Evolutionary conservation across 441 rosid genomes (phyloP), one percentile per base, ranked within the genome.

Genomic region (Mallotus japonicus): DNA sequence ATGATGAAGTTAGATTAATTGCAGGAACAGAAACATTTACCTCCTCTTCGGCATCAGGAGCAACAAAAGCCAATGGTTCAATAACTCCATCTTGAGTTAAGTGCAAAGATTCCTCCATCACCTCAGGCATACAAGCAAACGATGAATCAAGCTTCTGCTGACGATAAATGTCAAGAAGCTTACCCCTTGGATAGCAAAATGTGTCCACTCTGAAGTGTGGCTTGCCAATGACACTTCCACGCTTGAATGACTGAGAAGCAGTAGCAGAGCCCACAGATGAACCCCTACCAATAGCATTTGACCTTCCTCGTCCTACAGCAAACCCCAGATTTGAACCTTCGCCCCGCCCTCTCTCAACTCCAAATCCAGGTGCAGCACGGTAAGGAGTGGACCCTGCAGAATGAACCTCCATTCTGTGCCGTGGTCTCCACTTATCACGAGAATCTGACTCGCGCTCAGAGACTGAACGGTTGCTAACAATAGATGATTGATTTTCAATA

Each of bases 371-470:
- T 28, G 99, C 97, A 82, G 90, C 85, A 0, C 95, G 93, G 73
- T 85, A 82, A 58, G 84, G 67, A 75, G 77, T 51, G 73, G 77
- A 71, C 69, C 81, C 76, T 9, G 76, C 55, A 50, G 84, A 72
- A 70, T 83, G 86, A 76, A 46, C 79, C 65, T 83, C 88, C 84
- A 83, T 76, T 65, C 87, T 79, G 65, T 85, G 98, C 32, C 97
- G 53, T 34, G 98, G 99, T 88, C 99, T 88, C 99, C 99, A 96
- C 81, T 91, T 96, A 74, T 93, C 98, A 72, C 92, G 95, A 79
- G 97, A 79, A 71, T 93, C 99, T 40, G 87, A 63, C 22, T 96
- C 97, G 50, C 96, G 88, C 78, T 92, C 97, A 65, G 86, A 69
- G 57, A 85, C 75, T 49, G 78, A 10, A 34, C 91, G 89, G 76